A percentile compares a stretch with the other conserved stretches of the same genome.
Conservation (phyloP, 2,329 filamentous ascomycete genomes). For the Fusarium sp. region DNA sequence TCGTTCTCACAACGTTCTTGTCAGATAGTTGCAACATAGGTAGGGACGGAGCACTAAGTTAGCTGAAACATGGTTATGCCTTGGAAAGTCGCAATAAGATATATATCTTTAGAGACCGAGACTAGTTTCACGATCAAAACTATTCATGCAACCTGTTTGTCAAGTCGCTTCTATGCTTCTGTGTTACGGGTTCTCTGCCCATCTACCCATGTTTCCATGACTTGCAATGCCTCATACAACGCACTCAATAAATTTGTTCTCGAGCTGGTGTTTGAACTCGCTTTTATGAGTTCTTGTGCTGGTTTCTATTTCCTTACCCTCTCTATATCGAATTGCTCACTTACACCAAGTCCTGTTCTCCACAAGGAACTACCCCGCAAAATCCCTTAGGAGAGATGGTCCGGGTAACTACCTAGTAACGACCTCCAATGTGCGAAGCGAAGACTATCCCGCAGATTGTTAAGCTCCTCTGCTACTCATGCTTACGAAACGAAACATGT, state of each 20-base stretch:
- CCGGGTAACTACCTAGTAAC: too few relatives aligned
- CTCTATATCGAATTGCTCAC: not conserved
- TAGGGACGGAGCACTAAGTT: not conserved
- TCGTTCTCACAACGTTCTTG: not conserved
- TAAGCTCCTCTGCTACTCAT: not conserved
- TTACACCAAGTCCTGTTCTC: conserved; percentile 25
- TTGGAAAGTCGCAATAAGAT: too few relatives aligned
- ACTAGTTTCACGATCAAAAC: not conserved
- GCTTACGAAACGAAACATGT: not conserved
- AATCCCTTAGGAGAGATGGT: not conserved
- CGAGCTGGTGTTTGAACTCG: too few relatives aligned
- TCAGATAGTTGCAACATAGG: not conserved
- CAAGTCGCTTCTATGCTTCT: too few relatives aligned
- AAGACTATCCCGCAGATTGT: not conserved
- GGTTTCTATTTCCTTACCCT: too few relatives aligned
- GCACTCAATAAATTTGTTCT: not conserved
- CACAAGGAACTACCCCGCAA: conserved; percentile 39
- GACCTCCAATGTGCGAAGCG: not conserved
- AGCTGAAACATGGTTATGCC: not conserved
- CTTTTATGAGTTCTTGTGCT: too few relatives aligned
- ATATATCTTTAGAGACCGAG: not conserved
- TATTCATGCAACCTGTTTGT: not conserved
- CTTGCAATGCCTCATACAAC: not conserved
- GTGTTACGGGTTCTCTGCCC: too few relatives aligned
- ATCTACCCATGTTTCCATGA: too few relatives aligned